These are phyloP conservation scores for Acmispon strigosus DNA, from an alignment of 306 rosid genomes.

Conservation along the genomic window DNA sequence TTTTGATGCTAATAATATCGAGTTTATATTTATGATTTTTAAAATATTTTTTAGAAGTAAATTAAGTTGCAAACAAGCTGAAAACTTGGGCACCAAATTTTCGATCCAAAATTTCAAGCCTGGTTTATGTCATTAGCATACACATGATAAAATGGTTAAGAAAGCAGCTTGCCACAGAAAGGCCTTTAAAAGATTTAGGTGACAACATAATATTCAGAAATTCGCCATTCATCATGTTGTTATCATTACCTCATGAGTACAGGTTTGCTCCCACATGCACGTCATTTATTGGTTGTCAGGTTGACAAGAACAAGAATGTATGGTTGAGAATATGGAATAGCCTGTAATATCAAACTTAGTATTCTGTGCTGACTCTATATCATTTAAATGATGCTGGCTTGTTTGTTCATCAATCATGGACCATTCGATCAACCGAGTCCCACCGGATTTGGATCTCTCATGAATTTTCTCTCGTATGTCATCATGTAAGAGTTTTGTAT, in stretches of 20 bases:
- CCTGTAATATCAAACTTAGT: constrained; percentile 23
- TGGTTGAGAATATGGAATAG: constrained; percentile 49
- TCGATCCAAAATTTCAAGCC: too few species aligned
- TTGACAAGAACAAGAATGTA: constrained; percentile 36
- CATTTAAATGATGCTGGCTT: constrained; percentile 24
- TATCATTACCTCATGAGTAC: constrained; percentile 10
- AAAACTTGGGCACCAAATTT: too few species aligned
- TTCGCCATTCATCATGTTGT: not conserved
- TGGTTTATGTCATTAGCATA: too few species aligned
- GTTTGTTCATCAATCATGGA: constrained; percentile 21
- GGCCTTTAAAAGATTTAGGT: constrained; percentile 1
- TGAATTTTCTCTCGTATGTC: too few species aligned
- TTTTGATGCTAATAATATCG: too few species aligned
- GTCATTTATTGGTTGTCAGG: constrained; percentile 41
- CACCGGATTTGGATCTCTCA: too few species aligned
- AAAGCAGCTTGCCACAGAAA: not conserved
- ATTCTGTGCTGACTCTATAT: constrained; percentile 30
- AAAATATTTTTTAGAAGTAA: too few species aligned
- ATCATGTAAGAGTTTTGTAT: too few species aligned
- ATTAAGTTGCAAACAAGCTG: too few species aligned
- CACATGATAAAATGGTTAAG: too few species aligned
- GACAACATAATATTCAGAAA: constrained; percentile 6
- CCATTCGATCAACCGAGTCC: constrained; percentile 24
- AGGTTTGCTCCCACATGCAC: constrained; percentile 30
- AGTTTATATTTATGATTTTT: too few species aligned